phyloP scores from a whole-genome alignment of 257 asterid genomes.

The Solanum lignicaule region DNA sequence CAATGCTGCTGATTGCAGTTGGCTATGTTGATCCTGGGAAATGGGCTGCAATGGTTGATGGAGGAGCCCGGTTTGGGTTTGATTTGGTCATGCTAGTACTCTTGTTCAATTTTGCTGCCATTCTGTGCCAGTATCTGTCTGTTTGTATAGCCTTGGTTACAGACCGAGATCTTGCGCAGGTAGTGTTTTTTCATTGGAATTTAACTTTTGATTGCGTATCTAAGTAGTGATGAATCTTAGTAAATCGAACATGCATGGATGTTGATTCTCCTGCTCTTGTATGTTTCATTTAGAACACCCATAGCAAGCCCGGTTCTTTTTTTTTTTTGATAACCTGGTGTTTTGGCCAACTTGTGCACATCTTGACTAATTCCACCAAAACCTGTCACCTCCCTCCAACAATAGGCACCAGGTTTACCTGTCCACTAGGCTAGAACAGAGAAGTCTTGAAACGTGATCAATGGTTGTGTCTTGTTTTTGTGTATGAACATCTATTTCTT shows the following conservation, averaged over 20 bases:
- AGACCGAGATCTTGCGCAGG: constrained; percentile 88
- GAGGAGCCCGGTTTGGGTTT: constrained; percentile 80
- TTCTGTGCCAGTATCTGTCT: constrained; percentile 81
- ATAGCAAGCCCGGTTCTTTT: not conserved
- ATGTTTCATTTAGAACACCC: not conserved
- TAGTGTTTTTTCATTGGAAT: constrained; percentile 12
- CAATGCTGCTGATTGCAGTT: constrained; percentile 67
- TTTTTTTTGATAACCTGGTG: not conserved
- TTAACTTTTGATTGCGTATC: not conserved
- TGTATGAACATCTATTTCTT: not conserved
- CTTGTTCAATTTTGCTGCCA: constrained; percentile 52
- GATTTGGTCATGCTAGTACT: constrained; percentile 55
- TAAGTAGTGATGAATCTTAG: not conserved
- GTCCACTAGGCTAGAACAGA: not conserved
- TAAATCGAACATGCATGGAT: not conserved
- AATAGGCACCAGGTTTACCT: not conserved
- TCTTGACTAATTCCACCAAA: not conserved
- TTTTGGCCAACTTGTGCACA: not conserved
- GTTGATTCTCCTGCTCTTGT: not conserved
- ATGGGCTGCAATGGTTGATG: constrained; percentile 88
- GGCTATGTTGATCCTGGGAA: constrained; percentile 97
- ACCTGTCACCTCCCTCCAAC: not conserved
- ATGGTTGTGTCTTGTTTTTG: not conserved
- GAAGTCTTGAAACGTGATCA: not conserved
- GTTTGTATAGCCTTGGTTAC: constrained; percentile 79